Percentiles rank a stretch among this genome's conserved stretches.
These are phyloP conservation scores for Trametes villosa DNA, from an alignment of 768 basidiomycete genomes.

Conservation along the genomic window DNA sequence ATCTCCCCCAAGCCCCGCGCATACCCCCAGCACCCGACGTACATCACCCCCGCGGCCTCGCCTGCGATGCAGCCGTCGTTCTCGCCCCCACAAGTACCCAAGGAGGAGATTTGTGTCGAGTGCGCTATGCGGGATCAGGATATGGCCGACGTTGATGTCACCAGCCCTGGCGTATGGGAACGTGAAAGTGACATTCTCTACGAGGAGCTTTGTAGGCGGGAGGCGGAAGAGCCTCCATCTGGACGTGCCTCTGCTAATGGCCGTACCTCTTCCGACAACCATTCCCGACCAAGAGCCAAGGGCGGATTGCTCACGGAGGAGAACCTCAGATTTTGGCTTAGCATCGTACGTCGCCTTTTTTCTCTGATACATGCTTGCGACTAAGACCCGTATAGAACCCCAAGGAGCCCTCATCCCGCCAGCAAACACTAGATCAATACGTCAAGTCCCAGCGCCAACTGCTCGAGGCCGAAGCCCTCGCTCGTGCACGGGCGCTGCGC, in stretches of 20 bases:
- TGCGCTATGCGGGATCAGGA: constrained; percentile 99
- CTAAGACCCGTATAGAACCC: constrained; percentile 65
- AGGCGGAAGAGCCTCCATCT: constrained; percentile 66
- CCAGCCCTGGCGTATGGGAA: constrained; percentile 87
- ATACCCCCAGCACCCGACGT: constrained; percentile 77
- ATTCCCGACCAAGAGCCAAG: constrained; percentile 59
- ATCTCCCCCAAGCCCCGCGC: constrained; percentile 70
- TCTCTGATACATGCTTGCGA: not conserved
- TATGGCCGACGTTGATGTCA: constrained; percentile 94
- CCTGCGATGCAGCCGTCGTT: constrained; percentile 66
- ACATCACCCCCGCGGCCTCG: constrained; percentile 58
- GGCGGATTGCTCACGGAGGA: constrained; percentile 76
- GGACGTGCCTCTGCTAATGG: constrained; percentile 52
- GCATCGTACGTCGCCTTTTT: constrained; percentile 55
- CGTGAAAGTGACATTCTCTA: constrained; percentile 84
- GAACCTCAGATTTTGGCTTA: constrained; percentile 81
- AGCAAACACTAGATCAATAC: constrained; percentile 81
- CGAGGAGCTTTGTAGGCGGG: constrained; percentile 74
- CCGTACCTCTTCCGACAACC: constrained; percentile 52
- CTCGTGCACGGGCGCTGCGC: constrained; percentile 76
- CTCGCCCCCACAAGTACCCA: constrained; percentile 51
- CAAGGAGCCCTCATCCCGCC: constrained; percentile 83
- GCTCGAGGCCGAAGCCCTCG: constrained; percentile 81
- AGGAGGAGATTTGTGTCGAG: constrained; percentile 91
- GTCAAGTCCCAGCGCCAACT: constrained; percentile 80